A percentile compares a stretch with the other conserved stretches of the same genome.
These are phyloP conservation scores for Geosmithia putterillii DNA, from an alignment of 2,329 filamentous ascomycete species.

Conservation along the genomic window DNA sequence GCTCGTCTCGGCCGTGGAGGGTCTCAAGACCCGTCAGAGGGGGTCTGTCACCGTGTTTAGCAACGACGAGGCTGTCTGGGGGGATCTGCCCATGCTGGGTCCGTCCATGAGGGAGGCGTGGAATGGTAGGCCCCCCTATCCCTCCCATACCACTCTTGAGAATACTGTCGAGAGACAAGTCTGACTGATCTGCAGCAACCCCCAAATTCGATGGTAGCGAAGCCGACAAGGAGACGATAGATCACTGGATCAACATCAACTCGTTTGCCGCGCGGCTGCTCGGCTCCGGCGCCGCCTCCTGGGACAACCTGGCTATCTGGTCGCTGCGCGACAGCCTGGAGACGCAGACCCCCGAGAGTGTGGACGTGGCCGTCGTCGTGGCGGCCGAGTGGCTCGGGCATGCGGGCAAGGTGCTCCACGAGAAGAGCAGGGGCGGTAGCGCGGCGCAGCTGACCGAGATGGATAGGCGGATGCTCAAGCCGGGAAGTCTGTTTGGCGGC, in stretches of 20 bases:
- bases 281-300: slow-evolving; percentile 9
- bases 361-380: slow-evolving; percentile 6
- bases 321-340: slow-evolving; percentile 17
- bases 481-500: slow-evolving; percentile 9
- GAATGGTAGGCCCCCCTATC: slow-evolving; percentile 11
- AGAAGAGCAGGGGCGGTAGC: slow-evolving; percentile 4
- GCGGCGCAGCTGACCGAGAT: slow-evolving; percentile 7
- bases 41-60: slow-evolving; percentile 15
- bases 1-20: slow-evolving; percentile 9
- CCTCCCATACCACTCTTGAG: background rate
- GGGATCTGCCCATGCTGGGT: slow-evolving; percentile 16
- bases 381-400: slow-evolving; percentile 16
- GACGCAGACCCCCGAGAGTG: slow-evolving; percentile 9
- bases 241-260: slow-evolving; percentile 18
- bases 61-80: slow-evolving; percentile 12
- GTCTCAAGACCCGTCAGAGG: slow-evolving; percentile 10
- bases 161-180: background rate
- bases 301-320: slow-evolving; percentile 16
- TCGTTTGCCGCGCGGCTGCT: slow-evolving; percentile 18
- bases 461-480: slow-evolving; percentile 8
- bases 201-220: slow-evolving; percentile 12
- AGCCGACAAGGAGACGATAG: slow-evolving; percentile 7
- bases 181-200: slow-evolving; percentile 7
- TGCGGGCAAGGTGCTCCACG: slow-evolving; percentile 13
- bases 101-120: slow-evolving; percentile 15